Conservation (phyloP, 768 basidiomycete species). For the Galerina marginata region DNA sequence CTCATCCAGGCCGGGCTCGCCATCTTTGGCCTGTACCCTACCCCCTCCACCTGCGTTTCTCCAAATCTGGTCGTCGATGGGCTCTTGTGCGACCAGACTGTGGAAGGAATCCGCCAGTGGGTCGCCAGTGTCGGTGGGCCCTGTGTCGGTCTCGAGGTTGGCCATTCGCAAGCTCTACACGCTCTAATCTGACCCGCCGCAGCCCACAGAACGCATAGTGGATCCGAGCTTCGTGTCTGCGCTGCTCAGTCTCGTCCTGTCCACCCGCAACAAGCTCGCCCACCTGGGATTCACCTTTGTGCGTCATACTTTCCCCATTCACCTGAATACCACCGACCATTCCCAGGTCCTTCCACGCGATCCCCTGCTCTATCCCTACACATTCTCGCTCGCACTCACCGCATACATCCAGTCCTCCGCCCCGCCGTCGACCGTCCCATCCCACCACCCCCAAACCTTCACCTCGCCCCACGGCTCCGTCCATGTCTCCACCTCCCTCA, state of each 20-base stretch:
- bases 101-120: constrained; percentile 75
- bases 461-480: constrained; percentile 17
- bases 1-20: constrained; percentile 73
- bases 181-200: constrained; percentile 3
- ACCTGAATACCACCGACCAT: neutral
- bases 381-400: constrained; percentile 56
- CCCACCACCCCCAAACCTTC: constrained; percentile 27
- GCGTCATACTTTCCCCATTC: constrained; percentile 6
- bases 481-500: constrained; percentile 23
- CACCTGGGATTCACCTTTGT: constrained; percentile 48
- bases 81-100: constrained; percentile 77
- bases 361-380: constrained; percentile 74
- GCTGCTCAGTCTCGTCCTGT: constrained; percentile 70
- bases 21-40: constrained; percentile 67
- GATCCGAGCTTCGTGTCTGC: constrained; percentile 77
- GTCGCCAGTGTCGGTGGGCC: constrained; percentile 67
- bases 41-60: constrained; percentile 20
- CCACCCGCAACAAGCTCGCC: constrained; percentile 72
- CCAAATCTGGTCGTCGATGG: constrained; percentile 53
- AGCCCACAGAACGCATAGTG: constrained; percentile 75
- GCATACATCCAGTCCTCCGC: constrained; percentile 38
- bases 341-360: constrained; percentile 63
- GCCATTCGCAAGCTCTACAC: constrained; percentile 9
- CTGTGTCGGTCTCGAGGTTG: constrained; percentile 65
- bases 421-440: constrained; percentile 11